These are phyloP conservation scores for Ganoderma boninense DNA, from an alignment of 1,284 basidiomycete species.

Conservation along the genomic window DNA sequence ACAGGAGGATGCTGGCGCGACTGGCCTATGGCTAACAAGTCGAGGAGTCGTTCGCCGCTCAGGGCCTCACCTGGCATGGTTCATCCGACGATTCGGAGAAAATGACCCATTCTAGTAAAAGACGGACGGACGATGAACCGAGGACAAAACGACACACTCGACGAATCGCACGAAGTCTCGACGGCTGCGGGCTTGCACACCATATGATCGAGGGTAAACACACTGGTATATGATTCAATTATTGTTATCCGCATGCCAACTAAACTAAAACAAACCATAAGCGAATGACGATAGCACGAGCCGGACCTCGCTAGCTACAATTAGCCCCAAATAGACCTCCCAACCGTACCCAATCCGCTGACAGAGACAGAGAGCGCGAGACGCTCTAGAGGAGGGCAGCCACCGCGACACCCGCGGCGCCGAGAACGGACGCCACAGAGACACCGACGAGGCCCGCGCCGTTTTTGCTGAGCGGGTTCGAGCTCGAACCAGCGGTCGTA, in stretches of 20 bases:
- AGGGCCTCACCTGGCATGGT: no score
- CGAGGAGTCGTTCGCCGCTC: no score
- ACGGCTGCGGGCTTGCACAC: neutral
- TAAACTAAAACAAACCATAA: neutral
- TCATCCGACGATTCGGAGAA: no score
- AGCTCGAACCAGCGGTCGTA: neutral
- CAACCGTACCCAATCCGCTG: neutral
- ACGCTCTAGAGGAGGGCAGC: conserved; percentile 1
- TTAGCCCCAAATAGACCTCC: neutral
- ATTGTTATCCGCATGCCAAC: neutral
- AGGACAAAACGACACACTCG: no score
- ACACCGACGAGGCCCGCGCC: conserved; percentile 12
- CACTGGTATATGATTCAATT: neutral
- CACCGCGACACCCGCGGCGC: conserved; percentile 13
- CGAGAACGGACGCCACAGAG: conserved; percentile 15
- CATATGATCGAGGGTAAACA: neutral
- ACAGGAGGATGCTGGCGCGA: no score
- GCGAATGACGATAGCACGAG: neutral
- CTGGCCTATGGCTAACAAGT: no score
- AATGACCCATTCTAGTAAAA: no score
- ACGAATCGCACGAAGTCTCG: no score
- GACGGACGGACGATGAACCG: no score
- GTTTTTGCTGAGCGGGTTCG: conserved; percentile 6
- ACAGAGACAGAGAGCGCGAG: neutral
- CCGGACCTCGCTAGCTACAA: neutral